Evolutionary conservation across 192 early-diverging fungal species (phyloP), one percentile per base, ranked within the genome.

Genomic region (Podila horticola): DNA sequence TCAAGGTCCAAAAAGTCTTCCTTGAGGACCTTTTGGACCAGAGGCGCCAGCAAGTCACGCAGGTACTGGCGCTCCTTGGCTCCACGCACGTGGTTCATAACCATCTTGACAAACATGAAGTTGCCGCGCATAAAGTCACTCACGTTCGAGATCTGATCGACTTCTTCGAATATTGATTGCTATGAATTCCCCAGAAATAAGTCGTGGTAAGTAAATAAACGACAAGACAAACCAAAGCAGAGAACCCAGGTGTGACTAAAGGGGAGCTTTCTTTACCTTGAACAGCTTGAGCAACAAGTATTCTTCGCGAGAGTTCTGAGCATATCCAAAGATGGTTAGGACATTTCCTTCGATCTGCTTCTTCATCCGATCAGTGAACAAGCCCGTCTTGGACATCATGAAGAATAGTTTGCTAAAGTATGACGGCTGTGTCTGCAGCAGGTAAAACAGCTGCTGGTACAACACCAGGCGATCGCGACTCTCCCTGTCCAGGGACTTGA

Each of bases 51-150:
- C 7, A 98, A 86, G 60, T 95, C 92, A 20, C 94, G 85, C 61
- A 99, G 87, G 76, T 94, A 99, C 68, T 93, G 91, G 71, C 94
- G 91, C 77, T 99, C 97, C 82, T 98, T 97, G 66, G 96, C 95
- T 22, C 97, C 96, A 68, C 94, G 90, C 77, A 94, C 96, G 81
- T 96, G 97, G 68, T 98, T 95, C 33, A 99, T 92, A 0, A 97
- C 95, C 48, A 99, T 90, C 83, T 96, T 96, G 88, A 99, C 95
- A 83, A 99, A 99, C 30, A 97, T 91, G 49, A 97, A 98, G 85
- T 99, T 97, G 28, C 95, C 95, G 15, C 94, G 85, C 89, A 97
- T 85, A 76, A 98, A 97, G 72, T 99, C 98, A 38, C 94, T 94
- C 26, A 96, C 71, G 8, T 91, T 91, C 41, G 90, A 74, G 22